Evolutionary conservation across 805 yeast genomes (phyloP).

Genomic region (Pichia paraexigua): DNA sequence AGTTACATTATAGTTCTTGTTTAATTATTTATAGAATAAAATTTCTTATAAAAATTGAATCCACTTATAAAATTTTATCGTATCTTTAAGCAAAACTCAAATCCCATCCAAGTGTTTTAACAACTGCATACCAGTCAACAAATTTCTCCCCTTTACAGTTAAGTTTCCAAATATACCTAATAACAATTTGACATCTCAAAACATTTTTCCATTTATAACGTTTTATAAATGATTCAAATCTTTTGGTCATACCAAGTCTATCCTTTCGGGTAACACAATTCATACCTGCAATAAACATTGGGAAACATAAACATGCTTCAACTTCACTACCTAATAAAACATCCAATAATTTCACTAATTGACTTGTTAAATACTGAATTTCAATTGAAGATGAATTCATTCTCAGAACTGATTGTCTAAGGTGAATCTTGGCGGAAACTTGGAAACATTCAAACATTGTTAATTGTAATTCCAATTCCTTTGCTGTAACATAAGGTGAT

Average conservation of each 20-base stretch:
- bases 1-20: neutral
- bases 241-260: conserved; percentile 40
- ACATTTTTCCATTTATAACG: conserved; percentile 65
- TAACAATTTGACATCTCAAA: conserved; percentile 35
- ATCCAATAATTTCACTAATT: conserved; percentile 50
- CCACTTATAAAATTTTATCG: too few species aligned
- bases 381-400: conserved; percentile 56
- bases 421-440: conserved; percentile 56
- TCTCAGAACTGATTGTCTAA: conserved; percentile 56
- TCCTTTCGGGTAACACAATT: conserved; percentile 49
- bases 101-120: conserved; percentile 67
- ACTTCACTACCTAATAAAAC: conserved; percentile 56
- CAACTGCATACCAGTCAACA: conserved; percentile 67
- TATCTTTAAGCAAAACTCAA: conserved; percentile 56
- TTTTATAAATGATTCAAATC: conserved; percentile 48
- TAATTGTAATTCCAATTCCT: conserved; percentile 57
- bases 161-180: conserved; percentile 41
- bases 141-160: conserved; percentile 47
- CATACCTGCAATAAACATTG: conserved; percentile 71
- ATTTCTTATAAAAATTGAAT: too few species aligned
- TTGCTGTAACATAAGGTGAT: conserved; percentile 28
- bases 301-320: conserved; percentile 68
- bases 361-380: conserved; percentile 49
- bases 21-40: neutral
- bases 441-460: conserved; percentile 68